Percentiles rank a stretch among this genome's conserved stretches.
These are phyloP conservation scores for Nitzschia putrida DNA, from an alignment of 108 stramenopile species.

Conservation along the genomic window DNA sequence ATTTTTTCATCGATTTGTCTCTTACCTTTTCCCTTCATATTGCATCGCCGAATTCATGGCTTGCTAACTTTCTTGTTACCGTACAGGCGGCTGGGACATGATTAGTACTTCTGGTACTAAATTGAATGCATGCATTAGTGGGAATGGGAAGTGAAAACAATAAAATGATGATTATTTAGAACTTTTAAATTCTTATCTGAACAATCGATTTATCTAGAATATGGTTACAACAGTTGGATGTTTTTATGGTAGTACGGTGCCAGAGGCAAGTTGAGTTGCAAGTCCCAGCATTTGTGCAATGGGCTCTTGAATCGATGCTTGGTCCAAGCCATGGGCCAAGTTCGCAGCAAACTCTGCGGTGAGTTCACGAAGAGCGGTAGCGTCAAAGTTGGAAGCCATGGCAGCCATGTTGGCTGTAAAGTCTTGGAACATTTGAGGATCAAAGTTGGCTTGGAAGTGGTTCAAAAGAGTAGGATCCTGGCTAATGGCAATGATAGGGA, in stretches of 20 bases:
- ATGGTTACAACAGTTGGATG: too few species aligned
- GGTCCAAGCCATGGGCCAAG: slow-evolving; percentile 20
- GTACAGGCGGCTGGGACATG: too few species aligned
- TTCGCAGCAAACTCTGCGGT: slow-evolving; percentile 12
- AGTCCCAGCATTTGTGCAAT: slow-evolving; percentile 31
- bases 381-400: slow-evolving; percentile 18
- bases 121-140: too few species aligned
- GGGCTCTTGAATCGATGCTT: slow-evolving; percentile 14
- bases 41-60: too few species aligned
- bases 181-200: too few species aligned
- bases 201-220: too few species aligned
- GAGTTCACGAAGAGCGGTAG: slow-evolving; percentile 26
- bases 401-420: slow-evolving; percentile 5
- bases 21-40: too few species aligned
- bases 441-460: slow-evolving; percentile 7
- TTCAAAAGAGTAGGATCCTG: slow-evolving; percentile 17
- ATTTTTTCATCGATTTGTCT: too few species aligned
- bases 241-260: not conserved
- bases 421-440: slow-evolving; percentile 24
- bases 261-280: slow-evolving; percentile 17
- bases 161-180: too few species aligned
- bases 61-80: too few species aligned
- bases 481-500: slow-evolving; percentile 24
- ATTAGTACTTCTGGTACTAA: too few species aligned
- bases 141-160: too few species aligned